Conservation (phyloP, 2,329 filamentous ascomycete genomes). For the Clathrospora elynae region DNA sequence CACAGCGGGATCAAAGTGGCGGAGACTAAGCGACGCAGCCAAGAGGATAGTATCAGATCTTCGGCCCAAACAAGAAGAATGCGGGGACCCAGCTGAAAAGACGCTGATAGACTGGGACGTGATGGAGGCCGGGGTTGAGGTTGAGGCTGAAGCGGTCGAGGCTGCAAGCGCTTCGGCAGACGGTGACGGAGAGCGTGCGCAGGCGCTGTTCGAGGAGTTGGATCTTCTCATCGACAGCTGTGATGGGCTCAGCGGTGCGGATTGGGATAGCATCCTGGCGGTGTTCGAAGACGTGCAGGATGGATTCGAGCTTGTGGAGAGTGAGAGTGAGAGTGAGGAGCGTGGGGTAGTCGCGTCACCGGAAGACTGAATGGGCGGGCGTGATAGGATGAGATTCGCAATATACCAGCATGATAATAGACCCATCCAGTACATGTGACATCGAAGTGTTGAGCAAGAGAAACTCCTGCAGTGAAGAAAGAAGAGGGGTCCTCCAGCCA, state of each 20-base stretch:
- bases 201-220: conserved; percentile 1
- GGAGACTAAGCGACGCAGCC: background rate
- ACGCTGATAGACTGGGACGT: background rate
- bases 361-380: background rate
- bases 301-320: conserved; percentile 1
- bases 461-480: no score
- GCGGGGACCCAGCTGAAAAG: background rate
- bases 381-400: background rate
- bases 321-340: background rate
- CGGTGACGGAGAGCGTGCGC: background rate
- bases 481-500: no score
- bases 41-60: background rate
- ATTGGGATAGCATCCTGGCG: conserved; percentile 1
- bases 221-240: conserved; percentile 1
- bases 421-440: no score
- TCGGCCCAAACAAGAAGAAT: background rate
- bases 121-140: background rate
- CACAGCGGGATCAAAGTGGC: background rate
- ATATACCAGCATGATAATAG: no score
- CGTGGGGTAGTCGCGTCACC: background rate
- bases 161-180: background rate
- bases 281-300: background rate
- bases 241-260: background rate
- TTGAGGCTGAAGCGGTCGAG: background rate
- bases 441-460: no score